Evolutionary conservation across 225 moss, liverwort and hornwort genomes (phyloP).

Genomic region (Marchantia polymorpha): DNA sequence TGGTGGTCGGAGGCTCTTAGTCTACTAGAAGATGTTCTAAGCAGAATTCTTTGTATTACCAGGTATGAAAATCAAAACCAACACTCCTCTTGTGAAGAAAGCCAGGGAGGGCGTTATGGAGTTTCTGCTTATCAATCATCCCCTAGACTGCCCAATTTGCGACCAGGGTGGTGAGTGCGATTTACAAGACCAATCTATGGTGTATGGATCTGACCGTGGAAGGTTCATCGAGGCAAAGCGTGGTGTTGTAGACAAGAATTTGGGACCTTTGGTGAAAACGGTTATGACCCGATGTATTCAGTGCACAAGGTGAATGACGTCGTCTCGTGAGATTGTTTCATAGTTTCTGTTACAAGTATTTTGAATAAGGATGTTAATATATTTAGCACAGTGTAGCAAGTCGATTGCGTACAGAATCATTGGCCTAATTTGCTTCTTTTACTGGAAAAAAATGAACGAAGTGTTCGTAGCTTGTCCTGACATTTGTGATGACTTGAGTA

Average conservation of each 20-base stretch:
- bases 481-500: too few relatives aligned
- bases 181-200: slow-evolving; percentile 93
- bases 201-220: slow-evolving; percentile 88
- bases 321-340: neutral
- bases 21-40: neutral
- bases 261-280: slow-evolving; percentile 93
- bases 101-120: slow-evolving; percentile 99
- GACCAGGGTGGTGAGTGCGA: slow-evolving; percentile 99
- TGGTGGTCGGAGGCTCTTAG: neutral
- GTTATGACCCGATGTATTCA: slow-evolving; percentile 98
- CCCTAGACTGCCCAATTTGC: slow-evolving; percentile 96
- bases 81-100: slow-evolving; percentile 84
- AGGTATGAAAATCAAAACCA: slow-evolving; percentile 98
- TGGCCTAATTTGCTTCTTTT: too few relatives aligned
- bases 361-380: too few relatives aligned
- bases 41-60: slow-evolving; percentile 1
- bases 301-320: slow-evolving; percentile 65
- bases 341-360: too few relatives aligned
- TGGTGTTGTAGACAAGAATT: slow-evolving; percentile 80
- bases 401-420: too few relatives aligned
- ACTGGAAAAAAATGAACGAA: too few relatives aligned
- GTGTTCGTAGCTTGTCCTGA: too few relatives aligned
- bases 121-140: slow-evolving; percentile 96
- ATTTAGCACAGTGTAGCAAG: too few relatives aligned
- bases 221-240: slow-evolving; percentile 74